These are phyloP conservation scores for Chlamydomonas sphaeroides DNA, from an alignment of 139 green algal genomes.

Conservation along the genomic window DNA sequence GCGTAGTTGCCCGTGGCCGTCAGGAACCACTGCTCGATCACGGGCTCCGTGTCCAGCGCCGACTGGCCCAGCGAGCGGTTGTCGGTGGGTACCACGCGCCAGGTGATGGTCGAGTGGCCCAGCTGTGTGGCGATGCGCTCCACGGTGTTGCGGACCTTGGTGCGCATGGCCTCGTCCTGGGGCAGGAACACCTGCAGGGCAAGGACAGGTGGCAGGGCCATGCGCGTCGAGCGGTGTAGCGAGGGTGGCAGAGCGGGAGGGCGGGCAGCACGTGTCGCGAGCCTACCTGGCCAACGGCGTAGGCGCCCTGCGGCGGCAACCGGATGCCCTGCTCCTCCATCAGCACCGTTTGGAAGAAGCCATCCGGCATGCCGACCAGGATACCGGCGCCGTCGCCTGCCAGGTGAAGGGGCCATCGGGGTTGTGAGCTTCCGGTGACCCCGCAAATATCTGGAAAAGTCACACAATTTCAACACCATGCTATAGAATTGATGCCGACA, in stretches of 20 bases:
- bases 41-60: slow-evolving; percentile 83
- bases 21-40: slow-evolving; percentile 92
- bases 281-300: slow-evolving; percentile 83
- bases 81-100: slow-evolving; percentile 89
- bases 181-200: slow-evolving; percentile 93
- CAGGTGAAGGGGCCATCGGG: not conserved
- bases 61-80: slow-evolving; percentile 82
- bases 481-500: too few species aligned
- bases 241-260: too few species aligned
- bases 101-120: slow-evolving; percentile 83
- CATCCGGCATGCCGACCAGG: slow-evolving; percentile 88
- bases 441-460: too few species aligned
- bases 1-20: slow-evolving; percentile 45
- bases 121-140: slow-evolving; percentile 67
- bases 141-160: slow-evolving; percentile 67
- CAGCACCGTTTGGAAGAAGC: slow-evolving; percentile 79
- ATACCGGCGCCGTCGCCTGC: slow-evolving; percentile 95
- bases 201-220: too few species aligned
- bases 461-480: too few species aligned
- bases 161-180: slow-evolving; percentile 66
- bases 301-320: slow-evolving; percentile 81
- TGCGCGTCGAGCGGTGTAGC: too few species aligned
- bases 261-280: too few species aligned
- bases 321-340: slow-evolving; percentile 73
- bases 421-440: too few species aligned